These are phyloP conservation scores for Cystobasidium ongulense DNA, from an alignment of 768 basidiomycete genomes.

Conservation along the genomic window DNA sequence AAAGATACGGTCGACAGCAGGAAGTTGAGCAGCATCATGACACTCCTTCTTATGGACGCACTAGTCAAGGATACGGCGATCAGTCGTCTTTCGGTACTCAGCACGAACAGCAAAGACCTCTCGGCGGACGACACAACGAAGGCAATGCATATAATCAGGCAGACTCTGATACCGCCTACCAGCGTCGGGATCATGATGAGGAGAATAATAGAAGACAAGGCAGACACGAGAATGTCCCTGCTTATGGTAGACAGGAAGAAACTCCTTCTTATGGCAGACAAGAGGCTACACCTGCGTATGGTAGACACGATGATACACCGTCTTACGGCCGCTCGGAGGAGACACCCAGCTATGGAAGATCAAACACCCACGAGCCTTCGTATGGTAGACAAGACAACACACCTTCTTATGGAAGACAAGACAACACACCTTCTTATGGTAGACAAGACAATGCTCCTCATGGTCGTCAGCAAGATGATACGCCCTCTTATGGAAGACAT, in stretches of 20 bases:
- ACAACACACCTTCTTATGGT: background rate
- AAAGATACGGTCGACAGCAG: background rate
- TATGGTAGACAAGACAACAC: background rate
- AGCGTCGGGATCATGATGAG: background rate
- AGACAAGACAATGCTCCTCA: background rate
- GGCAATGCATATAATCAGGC: background rate
- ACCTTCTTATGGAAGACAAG: background rate
- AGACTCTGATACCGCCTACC: background rate
- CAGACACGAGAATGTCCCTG: background rate
- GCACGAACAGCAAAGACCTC: background rate
- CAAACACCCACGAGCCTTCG: background rate
- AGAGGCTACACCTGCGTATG: background rate
- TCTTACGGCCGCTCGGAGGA: background rate
- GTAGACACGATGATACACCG: background rate
- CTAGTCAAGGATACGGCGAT: background rate
- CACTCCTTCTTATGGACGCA: background rate
- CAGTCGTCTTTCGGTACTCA: background rate
- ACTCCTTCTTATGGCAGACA: background rate
- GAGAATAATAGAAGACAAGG: background rate
- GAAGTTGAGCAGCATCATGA: background rate
- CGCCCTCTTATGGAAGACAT: background rate
- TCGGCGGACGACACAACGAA: background rate
- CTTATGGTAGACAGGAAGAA: background rate
- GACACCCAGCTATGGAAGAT: too few relatives aligned
- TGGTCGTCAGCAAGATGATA: background rate